Evolutionary conservation across 306 rosid genomes (phyloP), one percentile per base, ranked within the genome.

Genomic region (Inga leiocalycina): DNA sequence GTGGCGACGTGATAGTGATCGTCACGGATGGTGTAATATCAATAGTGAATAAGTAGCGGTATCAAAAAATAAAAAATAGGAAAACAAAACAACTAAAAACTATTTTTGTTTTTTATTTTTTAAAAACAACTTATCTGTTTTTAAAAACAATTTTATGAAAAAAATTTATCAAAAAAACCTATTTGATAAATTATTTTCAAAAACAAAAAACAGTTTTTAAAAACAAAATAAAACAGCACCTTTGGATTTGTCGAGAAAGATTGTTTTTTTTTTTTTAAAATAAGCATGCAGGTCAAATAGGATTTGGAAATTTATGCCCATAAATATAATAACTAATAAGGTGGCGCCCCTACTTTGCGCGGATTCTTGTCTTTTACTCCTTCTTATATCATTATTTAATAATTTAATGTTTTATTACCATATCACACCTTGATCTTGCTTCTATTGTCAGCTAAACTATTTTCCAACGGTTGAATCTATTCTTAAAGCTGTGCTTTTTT

Each of bases 271-370:
- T 27, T 27, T 27, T 88, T 86, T 56, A 87, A 90, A 86, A 85
- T 82, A 17, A 68, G 71, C 62, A 80, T 68, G 77, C 68, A 80
- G 72, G 88, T 75, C 88, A 81, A 77, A 83, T 78, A 84, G 80
- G 68, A 27, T 62, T 46, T 69, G 66, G 82, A 81, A 72, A 69
- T 43, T 46, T 48, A 32, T 39, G 35, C 30, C 76, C 74, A 67
- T 17, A 37, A 35, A 35, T 67, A 52, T 39, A 37, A 34, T 32
- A 56, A 69, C 46, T 39, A 37, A 34, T 32, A 56, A 69, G 54
- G 17, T 61, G 77, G 49, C 83, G 41, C 64, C 41, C 77, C 79
- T 74, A 75, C 49, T 34, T 30, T 32, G 3, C 59, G 5, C 76
- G 12, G 35, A 64, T 56, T 62, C 57, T 59, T 74, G 81, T 86